These are phyloP conservation scores for Monosporascus ibericus DNA, from an alignment of 2,329 filamentous ascomycete genomes.

Conservation along the genomic window DNA sequence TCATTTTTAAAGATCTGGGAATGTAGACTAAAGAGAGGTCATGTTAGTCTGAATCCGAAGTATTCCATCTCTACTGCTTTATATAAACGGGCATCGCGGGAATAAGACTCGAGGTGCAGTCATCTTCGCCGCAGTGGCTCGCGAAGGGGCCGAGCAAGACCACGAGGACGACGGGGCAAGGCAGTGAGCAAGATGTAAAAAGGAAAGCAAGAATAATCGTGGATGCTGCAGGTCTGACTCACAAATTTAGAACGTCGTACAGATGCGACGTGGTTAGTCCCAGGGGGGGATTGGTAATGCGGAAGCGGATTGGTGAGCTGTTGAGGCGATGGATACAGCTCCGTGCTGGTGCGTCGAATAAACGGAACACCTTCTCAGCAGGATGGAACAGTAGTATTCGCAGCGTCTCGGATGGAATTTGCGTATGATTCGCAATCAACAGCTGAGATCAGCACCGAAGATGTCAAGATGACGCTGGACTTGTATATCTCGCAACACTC, in stretches of 20 bases:
- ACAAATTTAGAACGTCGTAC: constrained; percentile 22
- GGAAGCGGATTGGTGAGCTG: constrained; percentile 22
- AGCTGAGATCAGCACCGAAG: constrained; percentile 29
- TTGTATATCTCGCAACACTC: constrained; percentile 21
- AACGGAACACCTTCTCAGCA: constrained; percentile 11
- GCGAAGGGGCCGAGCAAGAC: constrained; percentile 10
- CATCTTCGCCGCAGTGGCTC: constrained; percentile 8
- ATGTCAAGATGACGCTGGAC: constrained; percentile 23
- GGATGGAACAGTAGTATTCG: constrained; percentile 8
- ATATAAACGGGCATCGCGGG: constrained; percentile 3
- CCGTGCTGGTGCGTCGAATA: constrained; percentile 21
- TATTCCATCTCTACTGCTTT: constrained; percentile 3
- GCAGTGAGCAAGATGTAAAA: constrained; percentile 11
- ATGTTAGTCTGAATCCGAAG: constrained; percentile 1
- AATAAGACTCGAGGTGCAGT: constrained; percentile 4
- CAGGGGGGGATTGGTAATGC: constrained; percentile 15
- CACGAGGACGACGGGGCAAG: constrained; percentile 1
- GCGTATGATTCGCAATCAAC: constrained; percentile 20
- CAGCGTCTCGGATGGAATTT: constrained; percentile 9
- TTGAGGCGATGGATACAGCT: constrained; percentile 22
- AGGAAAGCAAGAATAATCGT: constrained; percentile 12
- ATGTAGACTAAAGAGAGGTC: constrained; percentile 12
- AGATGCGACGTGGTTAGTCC: constrained; percentile 20
- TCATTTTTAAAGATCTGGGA: constrained; percentile 17
- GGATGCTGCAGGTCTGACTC: constrained; percentile 26